Evolutionary conservation across 83 land plant species (phyloP), one percentile per base, ranked within the genome.

Genomic region (Diphasiastrum complanatum): DNA sequence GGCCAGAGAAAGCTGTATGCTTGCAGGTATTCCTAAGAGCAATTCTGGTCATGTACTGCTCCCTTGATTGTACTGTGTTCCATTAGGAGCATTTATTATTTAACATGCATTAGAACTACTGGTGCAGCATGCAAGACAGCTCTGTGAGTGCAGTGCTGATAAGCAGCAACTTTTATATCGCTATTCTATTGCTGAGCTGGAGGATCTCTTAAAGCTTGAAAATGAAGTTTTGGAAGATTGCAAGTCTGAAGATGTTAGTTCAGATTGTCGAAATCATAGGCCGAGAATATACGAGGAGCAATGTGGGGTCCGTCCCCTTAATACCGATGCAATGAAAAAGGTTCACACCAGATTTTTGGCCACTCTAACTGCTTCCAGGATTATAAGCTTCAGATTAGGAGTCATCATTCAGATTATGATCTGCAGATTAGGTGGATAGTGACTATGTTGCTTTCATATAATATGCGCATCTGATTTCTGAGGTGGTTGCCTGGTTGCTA

Each of bases 121-220:
- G 40, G 8, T 75, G 77, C 86, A 92, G 99, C 99, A 95, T 60
- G 86, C 85, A 67, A 71, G 77, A 45, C 92, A 74, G 60, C 84
- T 95, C 22, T 95, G 99, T 68, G 99, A 89, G 72, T 95, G 99
- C 67, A 64, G 66, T n/a, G 70, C 78, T 6, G 81, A 67, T 38
- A 78, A 81, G 32, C 85, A 68, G 46, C 70, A 77, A 20, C 87
- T 95, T 33, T 73, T 85, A 5, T 95, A 89, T 68, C 91, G 99
- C 32, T 78, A 83, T 57, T 79, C 81, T 32, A 78, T 95, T 20
- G 86, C 89, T 20, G 89, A 89, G 63, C 77, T 95, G 62, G 71
- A 69, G 46, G 87, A 89, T 43, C 68, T 93, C 60, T 47, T 85
- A 20, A 38, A 5, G 32, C 35, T 47, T 58, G 67, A 47, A 28